Percentiles rank a stretch among this genome's conserved stretches.
Evolutionary conservation across 371 early-diverging fungal species (phyloP).

Genomic region (Mortierella sp.): DNA sequence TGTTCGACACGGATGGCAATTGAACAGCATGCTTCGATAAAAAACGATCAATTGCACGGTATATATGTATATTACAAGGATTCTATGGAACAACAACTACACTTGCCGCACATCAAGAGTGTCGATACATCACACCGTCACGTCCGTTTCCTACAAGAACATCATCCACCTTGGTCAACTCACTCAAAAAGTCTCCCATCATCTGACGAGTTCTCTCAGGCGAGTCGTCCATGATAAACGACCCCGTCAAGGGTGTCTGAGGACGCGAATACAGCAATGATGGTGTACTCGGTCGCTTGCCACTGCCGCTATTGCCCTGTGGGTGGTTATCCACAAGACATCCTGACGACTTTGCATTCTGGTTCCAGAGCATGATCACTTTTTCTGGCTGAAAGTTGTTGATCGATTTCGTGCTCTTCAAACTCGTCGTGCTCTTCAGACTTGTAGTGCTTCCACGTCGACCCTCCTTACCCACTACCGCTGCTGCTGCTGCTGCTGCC

Average conservation of each 20-base stretch:
- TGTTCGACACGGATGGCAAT: no score
- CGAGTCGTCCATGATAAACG: slow-evolving; percentile 12
- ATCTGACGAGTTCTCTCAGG: slow-evolving; percentile 20
- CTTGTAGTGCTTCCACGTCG: slow-evolving; percentile 32
- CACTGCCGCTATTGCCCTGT: background rate
- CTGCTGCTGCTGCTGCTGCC: background rate
- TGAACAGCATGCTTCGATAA: no score
- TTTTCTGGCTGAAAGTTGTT: slow-evolving; percentile 17
- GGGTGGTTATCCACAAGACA: slow-evolving; percentile 11
- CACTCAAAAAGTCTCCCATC: slow-evolving; percentile 49
- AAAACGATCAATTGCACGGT: no score
- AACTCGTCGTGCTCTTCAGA: slow-evolving; percentile 5
- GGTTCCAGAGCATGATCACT: slow-evolving; percentile 24
- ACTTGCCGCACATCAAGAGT: no score
- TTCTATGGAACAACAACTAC: no score
- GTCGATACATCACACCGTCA: slow-evolving; percentile 21
- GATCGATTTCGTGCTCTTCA: background rate
- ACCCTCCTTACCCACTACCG: background rate
- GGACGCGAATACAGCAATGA: background rate
- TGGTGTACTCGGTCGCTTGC: slow-evolving; percentile 3
- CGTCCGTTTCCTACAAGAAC: slow-evolving; percentile 40
- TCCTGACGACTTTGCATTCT: background rate
- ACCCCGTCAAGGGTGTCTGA: slow-evolving; percentile 7
- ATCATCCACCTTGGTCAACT: slow-evolving; percentile 38
- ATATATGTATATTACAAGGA: no score